phyloP scores from a whole-genome alignment of 129 eudicot species.

The Helichrysum umbraculigerum region DNA sequence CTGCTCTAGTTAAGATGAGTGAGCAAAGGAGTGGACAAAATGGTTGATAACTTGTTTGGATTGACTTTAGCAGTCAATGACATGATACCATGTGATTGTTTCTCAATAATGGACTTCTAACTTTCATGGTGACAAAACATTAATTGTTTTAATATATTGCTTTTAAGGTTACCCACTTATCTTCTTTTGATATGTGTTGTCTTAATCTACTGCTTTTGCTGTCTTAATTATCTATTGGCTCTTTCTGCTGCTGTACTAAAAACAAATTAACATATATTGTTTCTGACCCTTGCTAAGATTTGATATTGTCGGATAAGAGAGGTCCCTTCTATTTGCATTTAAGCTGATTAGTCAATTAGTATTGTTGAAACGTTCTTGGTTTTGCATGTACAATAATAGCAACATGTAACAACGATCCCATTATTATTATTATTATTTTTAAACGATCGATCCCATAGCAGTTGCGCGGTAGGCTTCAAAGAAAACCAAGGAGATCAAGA shows the following conservation, averaged over 20 bases:
- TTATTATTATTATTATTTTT: background rate
- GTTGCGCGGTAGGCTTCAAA: no score
- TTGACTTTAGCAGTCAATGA: constrained; percentile 14
- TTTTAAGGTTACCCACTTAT: constrained; percentile 16
- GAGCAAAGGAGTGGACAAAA: background rate
- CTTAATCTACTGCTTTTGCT: constrained; percentile 15
- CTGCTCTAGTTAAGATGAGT: background rate
- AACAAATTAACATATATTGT: background rate
- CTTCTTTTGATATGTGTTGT: constrained; percentile 13
- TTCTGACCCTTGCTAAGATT: background rate
- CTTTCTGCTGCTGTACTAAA: constrained; percentile 5
- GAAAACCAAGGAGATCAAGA: background rate
- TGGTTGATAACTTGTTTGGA: background rate
- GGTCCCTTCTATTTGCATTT: background rate
- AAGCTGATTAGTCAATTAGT: background rate
- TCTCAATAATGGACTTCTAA: constrained; percentile 13
- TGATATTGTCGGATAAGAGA: background rate
- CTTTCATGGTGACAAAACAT: constrained; percentile 17
- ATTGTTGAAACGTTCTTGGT: background rate
- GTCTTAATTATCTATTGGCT: constrained; percentile 12
- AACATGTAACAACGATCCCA: background rate
- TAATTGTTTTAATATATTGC: constrained; percentile 5
- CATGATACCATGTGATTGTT: constrained; percentile 6
- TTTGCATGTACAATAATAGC: background rate
- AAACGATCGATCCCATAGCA: background rate